A percentile compares a stretch with the other conserved stretches of the same genome.
phyloP scores from a whole-genome alignment of 345 rosid species.

The Raphanus raphanistrum region DNA sequence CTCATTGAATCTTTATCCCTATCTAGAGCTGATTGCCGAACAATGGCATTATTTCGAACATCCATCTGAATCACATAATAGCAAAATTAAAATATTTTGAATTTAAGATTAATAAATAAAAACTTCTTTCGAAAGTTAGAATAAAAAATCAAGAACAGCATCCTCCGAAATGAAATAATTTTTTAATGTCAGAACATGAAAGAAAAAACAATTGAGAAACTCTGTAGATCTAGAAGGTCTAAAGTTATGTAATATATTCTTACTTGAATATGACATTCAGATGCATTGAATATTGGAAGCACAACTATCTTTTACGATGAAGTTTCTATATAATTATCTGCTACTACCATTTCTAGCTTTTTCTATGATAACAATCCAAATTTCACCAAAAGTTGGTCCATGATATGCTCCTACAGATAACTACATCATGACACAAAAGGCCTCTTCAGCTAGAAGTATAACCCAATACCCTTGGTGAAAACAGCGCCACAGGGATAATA shows the following conservation, averaged over 20 bases:
- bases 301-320: slow-evolving; percentile 5
- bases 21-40: slow-evolving; percentile 67
- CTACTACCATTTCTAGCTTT: neutral
- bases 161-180: neutral
- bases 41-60: slow-evolving; percentile 61
- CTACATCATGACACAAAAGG: slow-evolving; percentile 16
- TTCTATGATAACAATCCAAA: neutral
- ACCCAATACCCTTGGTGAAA: slow-evolving; percentile 11
- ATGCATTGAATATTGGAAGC: slow-evolving; percentile 6
- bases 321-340: neutral
- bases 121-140: slow-evolving; percentile 3
- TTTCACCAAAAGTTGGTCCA: neutral
- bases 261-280: slow-evolving; percentile 3
- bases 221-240: slow-evolving; percentile 11
- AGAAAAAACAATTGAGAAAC: neutral
- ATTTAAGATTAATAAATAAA: neutral
- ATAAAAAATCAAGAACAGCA: neutral
- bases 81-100: slow-evolving; percentile 21
- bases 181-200: neutral
- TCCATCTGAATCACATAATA: slow-evolving; percentile 55
- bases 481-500: slow-evolving; percentile 4
- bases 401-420: slow-evolving; percentile 5
- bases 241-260: neutral
- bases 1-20: slow-evolving; percentile 73
- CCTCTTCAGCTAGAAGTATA: slow-evolving; percentile 14